Conservation (phyloP, 73 alveolate species). For the Paramecium primaurelia region DNA sequence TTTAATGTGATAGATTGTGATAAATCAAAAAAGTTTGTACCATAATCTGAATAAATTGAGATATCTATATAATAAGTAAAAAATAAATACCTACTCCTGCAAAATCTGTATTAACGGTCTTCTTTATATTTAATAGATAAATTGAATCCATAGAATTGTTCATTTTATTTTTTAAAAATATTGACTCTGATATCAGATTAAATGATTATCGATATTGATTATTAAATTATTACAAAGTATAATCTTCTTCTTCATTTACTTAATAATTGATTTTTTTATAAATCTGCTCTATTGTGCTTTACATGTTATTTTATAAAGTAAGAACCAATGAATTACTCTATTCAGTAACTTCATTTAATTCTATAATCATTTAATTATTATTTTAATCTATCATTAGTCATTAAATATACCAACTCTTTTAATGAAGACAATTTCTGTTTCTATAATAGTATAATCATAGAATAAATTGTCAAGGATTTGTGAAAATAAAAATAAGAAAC, state of each 20-base stretch:
- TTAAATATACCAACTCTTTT: background rate
- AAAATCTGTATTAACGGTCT: background rate
- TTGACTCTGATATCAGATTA: background rate
- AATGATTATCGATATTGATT: background rate
- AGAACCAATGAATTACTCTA: background rate
- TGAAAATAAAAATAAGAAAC: background rate
- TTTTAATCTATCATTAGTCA: background rate
- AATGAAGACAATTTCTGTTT: constrained; percentile 35
- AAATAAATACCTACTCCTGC: background rate
- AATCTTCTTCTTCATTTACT: constrained; percentile 11
- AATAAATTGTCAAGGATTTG: constrained; percentile 12
- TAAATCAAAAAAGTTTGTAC: constrained; percentile 5
- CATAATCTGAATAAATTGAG: background rate
- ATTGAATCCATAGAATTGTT: background rate
- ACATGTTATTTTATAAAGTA: background rate
- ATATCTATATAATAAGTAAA: background rate
- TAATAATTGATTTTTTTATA: background rate
- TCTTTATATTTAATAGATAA: background rate
- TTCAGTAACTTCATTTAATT: constrained; percentile 33
- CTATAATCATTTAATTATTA: background rate
- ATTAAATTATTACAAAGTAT: background rate
- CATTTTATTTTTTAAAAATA: background rate
- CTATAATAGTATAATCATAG: constrained; percentile 40
- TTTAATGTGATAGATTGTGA: background rate
- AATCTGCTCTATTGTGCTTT: background rate